phyloP scores from a whole-genome alignment of 176 grass and related monocot genomes.

The Coix lacrymajobi region DNA sequence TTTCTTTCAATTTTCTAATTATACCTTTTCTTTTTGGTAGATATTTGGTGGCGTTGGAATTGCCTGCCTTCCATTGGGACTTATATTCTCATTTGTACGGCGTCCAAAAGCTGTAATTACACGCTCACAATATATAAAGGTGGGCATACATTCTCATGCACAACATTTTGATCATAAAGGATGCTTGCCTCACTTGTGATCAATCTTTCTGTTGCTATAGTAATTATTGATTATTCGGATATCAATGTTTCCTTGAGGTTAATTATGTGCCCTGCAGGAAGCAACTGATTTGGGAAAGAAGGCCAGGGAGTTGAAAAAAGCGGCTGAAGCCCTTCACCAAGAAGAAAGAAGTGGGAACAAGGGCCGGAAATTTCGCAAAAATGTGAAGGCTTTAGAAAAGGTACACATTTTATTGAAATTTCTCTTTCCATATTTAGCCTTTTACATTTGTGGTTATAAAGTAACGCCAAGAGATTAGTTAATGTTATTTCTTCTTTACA shows the following conservation, averaged over 20 bases:
- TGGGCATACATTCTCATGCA: constrained; percentile 14
- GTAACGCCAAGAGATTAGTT: not conserved
- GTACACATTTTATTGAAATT: constrained; percentile 18
- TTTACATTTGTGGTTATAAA: not conserved
- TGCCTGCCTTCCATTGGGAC: constrained; percentile 88
- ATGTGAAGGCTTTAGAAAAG: constrained; percentile 90
- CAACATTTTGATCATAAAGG: not conserved
- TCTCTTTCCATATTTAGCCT: not conserved
- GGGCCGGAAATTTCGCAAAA: constrained; percentile 98
- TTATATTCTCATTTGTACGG: constrained; percentile 86
- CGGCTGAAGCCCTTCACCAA: constrained; percentile 87
- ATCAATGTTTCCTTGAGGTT: not conserved
- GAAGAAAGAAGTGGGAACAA: constrained; percentile 87
- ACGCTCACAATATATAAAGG: constrained; percentile 99
- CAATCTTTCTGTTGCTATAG: not conserved
- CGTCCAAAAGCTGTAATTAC: constrained; percentile 99
- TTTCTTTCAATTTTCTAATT: not conserved
- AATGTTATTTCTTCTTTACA: not conserved
- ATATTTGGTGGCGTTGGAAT: constrained; percentile 99
- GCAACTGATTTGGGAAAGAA: constrained; percentile 98
- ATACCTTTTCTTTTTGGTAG: constrained; percentile 29
- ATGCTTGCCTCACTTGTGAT: constrained; percentile 21
- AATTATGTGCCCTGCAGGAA: constrained; percentile 43
- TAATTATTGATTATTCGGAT: not conserved
- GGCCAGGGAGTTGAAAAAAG: constrained; percentile 87